phyloP scores from a whole-genome alignment of 306 rosid species.

The Leucaena leucocephala region DNA sequence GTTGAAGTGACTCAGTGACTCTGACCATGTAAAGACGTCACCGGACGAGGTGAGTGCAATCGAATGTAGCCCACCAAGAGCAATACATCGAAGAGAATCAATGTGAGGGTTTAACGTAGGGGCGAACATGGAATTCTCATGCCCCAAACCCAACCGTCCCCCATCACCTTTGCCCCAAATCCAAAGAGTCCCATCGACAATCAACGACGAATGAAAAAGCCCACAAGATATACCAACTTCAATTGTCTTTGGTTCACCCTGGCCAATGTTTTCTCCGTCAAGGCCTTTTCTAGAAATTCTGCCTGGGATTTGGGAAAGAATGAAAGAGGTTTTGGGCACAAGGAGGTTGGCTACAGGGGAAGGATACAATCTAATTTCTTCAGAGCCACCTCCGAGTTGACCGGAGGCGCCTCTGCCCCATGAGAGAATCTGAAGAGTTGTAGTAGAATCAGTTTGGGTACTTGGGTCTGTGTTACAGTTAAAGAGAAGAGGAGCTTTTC shows the following conservation, averaged over 20 bases:
- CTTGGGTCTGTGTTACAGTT: conserved; percentile 42
- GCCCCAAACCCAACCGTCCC: conserved; percentile 89
- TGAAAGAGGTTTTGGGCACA: conserved; percentile 59
- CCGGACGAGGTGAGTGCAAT: conserved; percentile 67
- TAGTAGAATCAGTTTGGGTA: conserved; percentile 26
- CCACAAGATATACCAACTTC: conserved; percentile 90
- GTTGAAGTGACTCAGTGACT: conserved; percentile 34
- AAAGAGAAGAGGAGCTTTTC: conserved; percentile 60
- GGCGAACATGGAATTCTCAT: conserved; percentile 65
- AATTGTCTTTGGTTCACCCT: neutral
- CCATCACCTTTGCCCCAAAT: conserved; percentile 99
- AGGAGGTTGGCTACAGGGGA: conserved; percentile 70
- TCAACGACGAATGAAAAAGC: conserved; percentile 77
- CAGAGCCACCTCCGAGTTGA: conserved; percentile 93
- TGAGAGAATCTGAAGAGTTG: conserved; percentile 70
- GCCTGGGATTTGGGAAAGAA: conserved; percentile 63
- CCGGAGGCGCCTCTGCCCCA: conserved; percentile 98
- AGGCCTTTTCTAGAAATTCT: conserved; percentile 23
- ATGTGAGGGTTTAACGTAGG: conserved; percentile 80
- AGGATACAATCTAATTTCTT: conserved; percentile 86
- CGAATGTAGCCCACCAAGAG: conserved; percentile 86
- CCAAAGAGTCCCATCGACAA: conserved; percentile 71
- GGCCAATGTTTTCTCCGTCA: neutral
- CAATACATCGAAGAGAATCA: conserved; percentile 51
- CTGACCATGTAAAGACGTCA: conserved; percentile 89